phyloP scores from a whole-genome alignment of 345 rosid species.

The Chamaenerion angustifolium region DNA sequence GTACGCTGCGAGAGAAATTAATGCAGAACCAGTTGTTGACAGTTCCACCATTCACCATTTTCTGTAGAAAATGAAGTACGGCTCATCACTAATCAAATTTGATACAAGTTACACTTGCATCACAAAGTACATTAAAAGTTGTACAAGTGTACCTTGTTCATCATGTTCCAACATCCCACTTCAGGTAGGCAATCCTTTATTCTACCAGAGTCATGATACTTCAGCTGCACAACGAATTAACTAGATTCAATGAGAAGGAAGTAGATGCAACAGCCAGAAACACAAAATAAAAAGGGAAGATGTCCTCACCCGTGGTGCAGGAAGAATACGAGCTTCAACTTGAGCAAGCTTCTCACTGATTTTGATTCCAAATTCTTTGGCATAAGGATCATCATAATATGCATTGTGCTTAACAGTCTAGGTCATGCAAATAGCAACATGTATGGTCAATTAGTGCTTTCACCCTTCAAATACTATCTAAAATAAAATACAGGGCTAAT shows the following conservation, averaged over 20 bases:
- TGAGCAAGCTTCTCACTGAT: constrained; percentile 77
- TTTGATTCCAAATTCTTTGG: constrained; percentile 91
- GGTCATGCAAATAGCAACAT: neutral
- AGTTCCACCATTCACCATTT: constrained; percentile 96
- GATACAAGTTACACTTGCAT: neutral
- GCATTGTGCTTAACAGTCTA: constrained; percentile 78
- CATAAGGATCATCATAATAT: constrained; percentile 60
- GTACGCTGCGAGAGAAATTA: constrained; percentile 73
- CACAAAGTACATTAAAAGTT: neutral
- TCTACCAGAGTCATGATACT: constrained; percentile 86
- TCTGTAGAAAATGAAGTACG: constrained; percentile 29
- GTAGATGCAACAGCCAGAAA: neutral
- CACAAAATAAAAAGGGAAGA: neutral
- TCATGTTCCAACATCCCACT: constrained; percentile 99
- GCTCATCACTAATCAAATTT: neutral
- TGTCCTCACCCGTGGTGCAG: constrained; percentile 69
- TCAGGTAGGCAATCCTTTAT: constrained; percentile 81
- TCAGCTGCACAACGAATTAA: constrained; percentile 42
- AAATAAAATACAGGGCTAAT: neutral
- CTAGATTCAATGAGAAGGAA: neutral
- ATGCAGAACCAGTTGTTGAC: constrained; percentile 87
- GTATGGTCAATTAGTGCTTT: neutral
- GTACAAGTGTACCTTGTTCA: constrained; percentile 58
- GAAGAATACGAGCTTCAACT: constrained; percentile 92
- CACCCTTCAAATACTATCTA: no score